A percentile compares a stretch with the other conserved stretches of the same genome.
These are phyloP conservation scores for Dendrothele bispora DNA, from an alignment of 768 basidiomycete species.

Conservation along the genomic window DNA sequence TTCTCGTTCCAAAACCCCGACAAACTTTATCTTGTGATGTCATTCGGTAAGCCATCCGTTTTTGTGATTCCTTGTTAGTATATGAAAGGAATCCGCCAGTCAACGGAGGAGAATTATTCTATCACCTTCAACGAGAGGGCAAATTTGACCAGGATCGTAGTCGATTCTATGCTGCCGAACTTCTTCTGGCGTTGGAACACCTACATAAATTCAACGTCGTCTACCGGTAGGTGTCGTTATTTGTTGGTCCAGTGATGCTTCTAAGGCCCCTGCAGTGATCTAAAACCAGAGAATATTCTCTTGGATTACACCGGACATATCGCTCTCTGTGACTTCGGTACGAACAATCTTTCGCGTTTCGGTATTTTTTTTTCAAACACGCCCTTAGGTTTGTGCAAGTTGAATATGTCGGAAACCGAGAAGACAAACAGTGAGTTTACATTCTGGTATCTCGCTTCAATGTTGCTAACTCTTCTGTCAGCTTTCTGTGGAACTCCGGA, in stretches of 20 bases:
- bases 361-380: slow-evolving; percentile 6
- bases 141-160: slow-evolving; percentile 93
- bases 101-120: slow-evolving; percentile 97
- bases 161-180: slow-evolving; percentile 97
- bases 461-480: slow-evolving; percentile 25
- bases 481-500: slow-evolving; percentile 99
- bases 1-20: slow-evolving; percentile 99
- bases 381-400: slow-evolving; percentile 75
- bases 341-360: not conserved
- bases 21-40: slow-evolving; percentile 96
- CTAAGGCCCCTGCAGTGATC: slow-evolving; percentile 52
- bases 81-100: slow-evolving; percentile 42
- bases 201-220: slow-evolving; percentile 97
- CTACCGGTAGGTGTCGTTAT: slow-evolving; percentile 65
- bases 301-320: slow-evolving; percentile 98
- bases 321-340: slow-evolving; percentile 94
- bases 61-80: slow-evolving; percentile 4
- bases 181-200: slow-evolving; percentile 93
- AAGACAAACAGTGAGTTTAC: slow-evolving; percentile 87
- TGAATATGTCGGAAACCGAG: slow-evolving; percentile 97
- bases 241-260: not conserved
- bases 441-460: slow-evolving; percentile 5
- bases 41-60: slow-evolving; percentile 75
- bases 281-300: slow-evolving; percentile 98
- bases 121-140: slow-evolving; percentile 94